Percentiles rank a stretch among this genome's conserved stretches.
These are phyloP conservation scores for Capronia coronata DNA, from an alignment of 2,329 filamentous ascomycete species.

Conservation along the genomic window DNA sequence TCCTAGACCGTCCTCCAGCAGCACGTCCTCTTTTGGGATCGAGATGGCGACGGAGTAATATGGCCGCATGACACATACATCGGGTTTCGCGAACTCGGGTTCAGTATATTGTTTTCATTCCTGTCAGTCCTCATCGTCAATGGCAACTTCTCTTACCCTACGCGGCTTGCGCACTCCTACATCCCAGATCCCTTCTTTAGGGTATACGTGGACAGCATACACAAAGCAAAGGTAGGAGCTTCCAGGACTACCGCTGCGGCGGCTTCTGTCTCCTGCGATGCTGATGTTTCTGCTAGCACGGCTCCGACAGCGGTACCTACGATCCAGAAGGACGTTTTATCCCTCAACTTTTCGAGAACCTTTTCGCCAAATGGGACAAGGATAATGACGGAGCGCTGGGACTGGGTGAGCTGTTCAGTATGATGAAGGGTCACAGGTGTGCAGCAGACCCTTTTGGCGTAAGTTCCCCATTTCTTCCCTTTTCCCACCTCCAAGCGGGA, in stretches of 20 bases:
- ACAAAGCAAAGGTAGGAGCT: constrained; percentile 37
- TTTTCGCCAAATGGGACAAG: constrained; percentile 32
- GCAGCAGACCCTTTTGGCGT: no score
- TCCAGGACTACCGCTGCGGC: no score
- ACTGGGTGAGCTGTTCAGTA: no score
- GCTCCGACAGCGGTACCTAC: constrained; percentile 39
- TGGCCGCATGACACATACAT: no score
- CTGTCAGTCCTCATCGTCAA: constrained; percentile 38
- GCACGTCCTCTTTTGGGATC: no score
- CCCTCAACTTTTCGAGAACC: constrained; percentile 43
- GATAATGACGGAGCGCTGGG: no score
- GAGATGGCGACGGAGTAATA: no score
- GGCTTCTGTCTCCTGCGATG: not conserved
- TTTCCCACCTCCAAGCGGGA: no score
- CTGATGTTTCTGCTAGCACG: constrained; percentile 29
- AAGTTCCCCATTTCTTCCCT: no score
- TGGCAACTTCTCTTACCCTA: constrained; percentile 41
- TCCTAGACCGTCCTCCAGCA: no score
- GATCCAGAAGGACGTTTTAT: constrained; percentile 42
- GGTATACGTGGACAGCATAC: constrained; percentile 35
- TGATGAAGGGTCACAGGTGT: no score
- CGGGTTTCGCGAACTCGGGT: no score
- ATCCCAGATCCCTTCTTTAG: constrained; percentile 42
- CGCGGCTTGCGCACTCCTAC: constrained; percentile 30
- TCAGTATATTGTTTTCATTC: constrained; percentile 30